Evolutionary conservation across 306 rosid species (phyloP), one percentile per base, ranked within the genome.

Genomic region (Medicago arabica): DNA sequence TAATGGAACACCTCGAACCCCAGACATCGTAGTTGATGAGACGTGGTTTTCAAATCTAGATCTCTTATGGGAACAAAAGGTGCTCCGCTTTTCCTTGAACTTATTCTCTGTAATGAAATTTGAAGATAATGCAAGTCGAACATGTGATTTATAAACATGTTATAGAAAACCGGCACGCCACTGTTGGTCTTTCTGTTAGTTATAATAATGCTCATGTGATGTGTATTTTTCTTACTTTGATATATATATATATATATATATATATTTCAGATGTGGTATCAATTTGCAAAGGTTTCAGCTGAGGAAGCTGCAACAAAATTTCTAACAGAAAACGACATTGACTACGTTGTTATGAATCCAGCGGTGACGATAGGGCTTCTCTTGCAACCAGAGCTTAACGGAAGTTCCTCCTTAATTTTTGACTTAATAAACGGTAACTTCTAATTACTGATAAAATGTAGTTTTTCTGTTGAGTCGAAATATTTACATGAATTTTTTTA

Each of bases 391-490:
- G 75, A 80, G 0, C 80, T 93, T 38, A 93, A 93, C 55, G 82
- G 80, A 34, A 90, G 93, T 77, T 84, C 84, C 70, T 74, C 86
- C 17, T 66, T 76, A 3, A 21, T 93, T 77, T 43, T 86, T 75
- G 81, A 85, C 76, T 41, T 93, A 23, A 63, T 90, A 23, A 87
- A 83, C 49, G 98, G 98, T 93, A 86, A 38, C 9, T 10, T 39
- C 69, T 61, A 14, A 36, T 62, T 62, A 6, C 7, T 39, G 8
- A 14, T 38, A 31, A 54, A 41, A 41, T 11, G 3, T 41, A 9
- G 46, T 9, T 41, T 9, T 41, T 41, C 0, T 4, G 4, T 41
- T 41, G 0, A 41, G 47, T 41, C 10, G 47, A 1, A 41, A 40
- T 8, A 41, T 9, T 41, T 41, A 41, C 11, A 41, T 3, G 11